phyloP scores from a whole-genome alignment of 1,284 basidiomycete genomes.

The Prillingera fragicola region DNA sequence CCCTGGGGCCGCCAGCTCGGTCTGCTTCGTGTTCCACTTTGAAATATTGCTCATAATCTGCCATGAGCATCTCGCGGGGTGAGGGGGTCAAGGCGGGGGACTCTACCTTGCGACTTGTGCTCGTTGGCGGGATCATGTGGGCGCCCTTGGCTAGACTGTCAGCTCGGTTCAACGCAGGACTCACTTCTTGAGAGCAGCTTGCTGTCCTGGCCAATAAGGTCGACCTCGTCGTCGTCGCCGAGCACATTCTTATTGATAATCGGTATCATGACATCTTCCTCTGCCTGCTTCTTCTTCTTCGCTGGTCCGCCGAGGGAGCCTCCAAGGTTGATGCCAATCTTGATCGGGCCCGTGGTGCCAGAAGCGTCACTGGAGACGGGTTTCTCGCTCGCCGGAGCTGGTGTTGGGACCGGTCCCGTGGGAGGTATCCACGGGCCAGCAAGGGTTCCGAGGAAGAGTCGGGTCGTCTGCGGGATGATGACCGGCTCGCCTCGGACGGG shows the following conservation, averaged over 20 bases:
- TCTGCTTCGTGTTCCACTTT: slow-evolving; percentile 91
- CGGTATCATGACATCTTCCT: slow-evolving; percentile 35
- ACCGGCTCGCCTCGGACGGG: slow-evolving; percentile 4
- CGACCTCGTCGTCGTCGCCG: slow-evolving; percentile 63
- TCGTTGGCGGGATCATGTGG: slow-evolving; percentile 73
- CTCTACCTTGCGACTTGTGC: slow-evolving; percentile 79
- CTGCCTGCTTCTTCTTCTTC: slow-evolving; percentile 26
- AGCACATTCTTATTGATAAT: slow-evolving; percentile 32
- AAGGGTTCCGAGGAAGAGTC: slow-evolving; percentile 32
- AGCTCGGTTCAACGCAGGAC: slow-evolving; percentile 20
- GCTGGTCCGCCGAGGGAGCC: too few species aligned
- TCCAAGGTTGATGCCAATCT: slow-evolving; percentile 27
- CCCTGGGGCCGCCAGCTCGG: slow-evolving; percentile 56
- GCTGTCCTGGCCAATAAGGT: slow-evolving; percentile 49
- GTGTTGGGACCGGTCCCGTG: background rate
- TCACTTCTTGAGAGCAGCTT: slow-evolving; percentile 45
- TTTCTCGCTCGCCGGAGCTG: background rate
- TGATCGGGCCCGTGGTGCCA: slow-evolving; percentile 35
- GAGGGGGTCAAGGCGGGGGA: too few species aligned
- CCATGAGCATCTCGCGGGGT: slow-evolving; percentile 3
- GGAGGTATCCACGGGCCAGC: slow-evolving; percentile 19
- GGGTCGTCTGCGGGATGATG: slow-evolving; percentile 14
- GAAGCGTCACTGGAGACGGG: background rate
- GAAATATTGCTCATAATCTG: slow-evolving; percentile 81
- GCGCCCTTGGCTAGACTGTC: slow-evolving; percentile 41